These are phyloP conservation scores for Jamesozyma gamospora DNA, from an alignment of 805 yeast genomes.

Conservation along the genomic window DNA sequence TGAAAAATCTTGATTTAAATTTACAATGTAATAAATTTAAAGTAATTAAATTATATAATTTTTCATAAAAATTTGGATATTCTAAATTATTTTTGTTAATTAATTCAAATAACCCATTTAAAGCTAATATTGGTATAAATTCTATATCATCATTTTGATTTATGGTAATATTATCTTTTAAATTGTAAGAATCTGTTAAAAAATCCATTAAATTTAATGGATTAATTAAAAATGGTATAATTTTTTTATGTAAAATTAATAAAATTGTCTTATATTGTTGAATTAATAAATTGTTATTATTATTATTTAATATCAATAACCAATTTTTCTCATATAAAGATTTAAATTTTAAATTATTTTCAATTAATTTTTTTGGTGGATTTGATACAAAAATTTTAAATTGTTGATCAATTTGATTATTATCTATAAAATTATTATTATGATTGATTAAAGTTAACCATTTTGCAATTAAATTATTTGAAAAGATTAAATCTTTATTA, in stretches of 20 bases:
- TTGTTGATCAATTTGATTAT: slow-evolving; percentile 27
- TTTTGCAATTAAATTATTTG: slow-evolving; percentile 19
- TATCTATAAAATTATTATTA: slow-evolving; percentile 24
- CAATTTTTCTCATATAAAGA: slow-evolving; percentile 62
- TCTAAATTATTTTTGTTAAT: slow-evolving; percentile 78
- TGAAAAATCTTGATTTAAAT: slow-evolving; percentile 77
- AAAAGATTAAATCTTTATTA: slow-evolving; percentile 10
- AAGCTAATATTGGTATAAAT: slow-evolving; percentile 61
- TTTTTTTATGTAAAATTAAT: slow-evolving; percentile 66
- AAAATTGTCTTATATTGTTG: slow-evolving; percentile 62
- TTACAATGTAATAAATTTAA: slow-evolving; percentile 65
- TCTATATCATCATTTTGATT: slow-evolving; percentile 19
- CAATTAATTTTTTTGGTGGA: slow-evolving; percentile 36
- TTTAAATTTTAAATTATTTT: slow-evolving; percentile 40
- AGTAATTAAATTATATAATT: slow-evolving; percentile 72
- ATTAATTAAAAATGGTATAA: slow-evolving; percentile 69
- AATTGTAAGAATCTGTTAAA: slow-evolving; percentile 72
- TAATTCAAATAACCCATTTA: slow-evolving; percentile 79
- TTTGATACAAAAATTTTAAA: slow-evolving; percentile 33
- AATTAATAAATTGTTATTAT: slow-evolving; percentile 36
- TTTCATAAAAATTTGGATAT: slow-evolving; percentile 80
- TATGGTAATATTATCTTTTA: slow-evolving; percentile 7
- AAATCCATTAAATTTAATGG: slow-evolving; percentile 90
- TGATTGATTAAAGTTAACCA: slow-evolving; percentile 33
- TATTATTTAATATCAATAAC: slow-evolving; percentile 44